Conservation (phyloP, 1,284 basidiomycete species). For the Pseudozyma tsukubaensis region DNA sequence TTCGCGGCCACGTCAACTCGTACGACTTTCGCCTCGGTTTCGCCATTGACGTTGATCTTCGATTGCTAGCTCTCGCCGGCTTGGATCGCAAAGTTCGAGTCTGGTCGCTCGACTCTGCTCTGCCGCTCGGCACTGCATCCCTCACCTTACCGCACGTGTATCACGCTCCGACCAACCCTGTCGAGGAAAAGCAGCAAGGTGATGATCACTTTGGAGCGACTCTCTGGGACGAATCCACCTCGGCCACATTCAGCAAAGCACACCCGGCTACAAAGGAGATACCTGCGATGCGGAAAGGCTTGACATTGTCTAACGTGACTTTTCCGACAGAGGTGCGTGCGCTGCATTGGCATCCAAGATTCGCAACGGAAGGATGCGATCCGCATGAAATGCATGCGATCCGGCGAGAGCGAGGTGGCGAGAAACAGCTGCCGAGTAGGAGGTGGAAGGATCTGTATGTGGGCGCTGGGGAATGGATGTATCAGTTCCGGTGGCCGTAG, state of each 20-base stretch:
- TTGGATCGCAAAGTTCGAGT: slow-evolving; percentile 29
- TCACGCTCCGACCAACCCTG: not conserved
- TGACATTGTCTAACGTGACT: slow-evolving; percentile 12
- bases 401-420: not conserved
- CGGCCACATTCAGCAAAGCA: not conserved
- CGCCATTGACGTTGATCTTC: slow-evolving; percentile 16
- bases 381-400: slow-evolving; percentile 10
- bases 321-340: slow-evolving; percentile 15
- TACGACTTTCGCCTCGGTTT: slow-evolving; percentile 28
- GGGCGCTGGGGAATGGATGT: slow-evolving; percentile 23
- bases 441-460: slow-evolving; percentile 33
- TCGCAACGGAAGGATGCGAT: slow-evolving; percentile 16
- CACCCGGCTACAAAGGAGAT: not conserved
- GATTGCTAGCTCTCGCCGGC: slow-evolving; percentile 30
- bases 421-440: not conserved
- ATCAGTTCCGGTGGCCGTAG: slow-evolving; percentile 37
- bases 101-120: slow-evolving; percentile 36
- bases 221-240: slow-evolving; percentile 12
- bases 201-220: not conserved
- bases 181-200: not conserved
- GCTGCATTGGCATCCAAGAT: slow-evolving; percentile 31
- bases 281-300: not conserved
- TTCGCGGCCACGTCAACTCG: slow-evolving; percentile 35
- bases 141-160: not conserved
- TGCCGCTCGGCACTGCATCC: slow-evolving; percentile 15